Conservation (phyloP, 495 filamentous ascomycete species). For the Xylaria bambusicola region DNA sequence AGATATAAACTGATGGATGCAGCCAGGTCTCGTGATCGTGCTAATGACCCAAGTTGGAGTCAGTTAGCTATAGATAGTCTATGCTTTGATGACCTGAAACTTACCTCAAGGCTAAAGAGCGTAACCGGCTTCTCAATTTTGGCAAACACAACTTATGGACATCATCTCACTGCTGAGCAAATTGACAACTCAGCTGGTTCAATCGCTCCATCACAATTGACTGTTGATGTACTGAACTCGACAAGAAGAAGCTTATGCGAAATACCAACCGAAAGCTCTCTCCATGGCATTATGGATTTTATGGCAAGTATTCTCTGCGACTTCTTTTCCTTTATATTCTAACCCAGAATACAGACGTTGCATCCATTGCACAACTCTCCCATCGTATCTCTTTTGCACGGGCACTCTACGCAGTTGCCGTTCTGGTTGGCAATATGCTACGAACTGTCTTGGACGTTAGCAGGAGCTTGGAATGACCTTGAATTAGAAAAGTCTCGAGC, state of each 20-base stretch:
- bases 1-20: slow-evolving; percentile 35
- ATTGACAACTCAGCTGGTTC: neutral
- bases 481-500: slow-evolving; percentile 37
- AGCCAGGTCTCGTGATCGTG: slow-evolving; percentile 17
- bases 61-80: slow-evolving; percentile 38
- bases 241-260: slow-evolving; percentile 19
- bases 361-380: slow-evolving; percentile 67
- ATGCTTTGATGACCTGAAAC: slow-evolving; percentile 37
- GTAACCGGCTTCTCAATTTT: slow-evolving; percentile 5
- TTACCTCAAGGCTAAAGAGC: slow-evolving; percentile 32
- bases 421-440: slow-evolving; percentile 51
- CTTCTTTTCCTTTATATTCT: slow-evolving; percentile 23
- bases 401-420: slow-evolving; percentile 29
- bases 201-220: slow-evolving; percentile 18
- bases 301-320: slow-evolving; percentile 14
- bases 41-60: slow-evolving; percentile 19
- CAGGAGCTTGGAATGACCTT: slow-evolving; percentile 30
- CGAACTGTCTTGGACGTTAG: slow-evolving; percentile 54
- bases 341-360: slow-evolving; percentile 7
- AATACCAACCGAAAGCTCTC: slow-evolving; percentile 10
- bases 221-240: slow-evolving; percentile 20
- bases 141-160: slow-evolving; percentile 6
- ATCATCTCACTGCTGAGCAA: slow-evolving; percentile 2
- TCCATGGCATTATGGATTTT: slow-evolving; percentile 25
- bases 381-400: slow-evolving; percentile 45